These are phyloP conservation scores for Talaromyces sp. DNA, from an alignment of 2,329 filamentous ascomycete genomes.

Conservation along the genomic window DNA sequence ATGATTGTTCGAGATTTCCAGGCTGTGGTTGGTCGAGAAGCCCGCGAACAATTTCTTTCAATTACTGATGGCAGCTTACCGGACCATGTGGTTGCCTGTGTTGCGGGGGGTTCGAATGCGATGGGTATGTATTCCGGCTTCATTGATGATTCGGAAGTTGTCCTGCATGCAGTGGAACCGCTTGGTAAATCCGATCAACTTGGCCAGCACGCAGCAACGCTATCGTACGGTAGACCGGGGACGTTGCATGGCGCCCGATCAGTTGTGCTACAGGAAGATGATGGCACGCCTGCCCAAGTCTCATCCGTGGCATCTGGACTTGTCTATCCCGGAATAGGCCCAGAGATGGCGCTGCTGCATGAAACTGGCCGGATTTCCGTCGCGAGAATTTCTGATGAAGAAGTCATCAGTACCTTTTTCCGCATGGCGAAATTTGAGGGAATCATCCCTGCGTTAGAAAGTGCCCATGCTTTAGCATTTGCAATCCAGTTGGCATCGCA, in stretches of 20 bases:
- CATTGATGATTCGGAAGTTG: slow-evolving; percentile 2
- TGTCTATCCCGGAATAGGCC: slow-evolving; percentile 22
- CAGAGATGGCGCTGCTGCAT: slow-evolving; percentile 18
- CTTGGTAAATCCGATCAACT: not conserved
- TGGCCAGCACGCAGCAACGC: slow-evolving; percentile 4
- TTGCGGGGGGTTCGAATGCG: slow-evolving; percentile 19
- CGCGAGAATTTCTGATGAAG: slow-evolving; percentile 16
- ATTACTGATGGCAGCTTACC: slow-evolving; percentile 15
- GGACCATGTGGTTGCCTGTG: slow-evolving; percentile 19
- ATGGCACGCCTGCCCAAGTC: not conserved
- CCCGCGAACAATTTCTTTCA: slow-evolving; percentile 12
- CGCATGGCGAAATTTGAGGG: slow-evolving; percentile 17
- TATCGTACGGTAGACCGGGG: not conserved
- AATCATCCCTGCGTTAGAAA: slow-evolving; percentile 7
- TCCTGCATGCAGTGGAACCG: not conserved
- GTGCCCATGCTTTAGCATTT: slow-evolving; percentile 49
- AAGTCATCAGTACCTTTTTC: slow-evolving; percentile 19
- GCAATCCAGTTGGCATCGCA: slow-evolving; percentile 66
- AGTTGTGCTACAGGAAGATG: slow-evolving; percentile 3
- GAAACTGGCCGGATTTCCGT: slow-evolving; percentile 15
- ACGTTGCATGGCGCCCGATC: slow-evolving; percentile 3
- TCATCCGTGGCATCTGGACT: slow-evolving; percentile 21
- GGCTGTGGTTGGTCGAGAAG: slow-evolving; percentile 2
- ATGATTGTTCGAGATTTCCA: slow-evolving; percentile 8
- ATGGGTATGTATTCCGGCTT: slow-evolving; percentile 14